Conservation (phyloP, 306 rosid genomes). For the Prunus padus region DNA sequence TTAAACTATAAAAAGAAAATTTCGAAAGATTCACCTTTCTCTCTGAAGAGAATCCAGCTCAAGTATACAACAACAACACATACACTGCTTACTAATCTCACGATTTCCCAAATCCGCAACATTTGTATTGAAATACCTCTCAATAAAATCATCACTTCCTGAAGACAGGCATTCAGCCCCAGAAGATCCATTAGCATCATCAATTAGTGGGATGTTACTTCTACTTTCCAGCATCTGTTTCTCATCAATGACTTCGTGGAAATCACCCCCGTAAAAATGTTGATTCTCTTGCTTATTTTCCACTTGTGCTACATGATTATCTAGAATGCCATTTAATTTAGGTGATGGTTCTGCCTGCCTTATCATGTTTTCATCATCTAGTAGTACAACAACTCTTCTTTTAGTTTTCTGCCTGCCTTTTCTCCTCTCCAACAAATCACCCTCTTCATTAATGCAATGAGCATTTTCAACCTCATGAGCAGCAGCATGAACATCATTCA, state of each 20-base stretch:
- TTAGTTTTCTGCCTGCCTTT: conserved; percentile 59
- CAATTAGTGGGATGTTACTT: conserved; percentile 22
- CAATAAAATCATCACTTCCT: conserved; percentile 44
- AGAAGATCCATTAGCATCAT: conserved; percentile 34
- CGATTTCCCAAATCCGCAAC: conserved; percentile 59
- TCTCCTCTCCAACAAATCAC: conserved; percentile 41
- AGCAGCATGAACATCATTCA: conserved; percentile 37
- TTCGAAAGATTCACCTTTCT: conserved; percentile 52
- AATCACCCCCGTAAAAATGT: conserved; percentile 5
- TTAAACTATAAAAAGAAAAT: neutral
- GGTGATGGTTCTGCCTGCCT: conserved; percentile 23
- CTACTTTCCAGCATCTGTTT: conserved; percentile 25
- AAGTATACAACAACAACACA: conserved; percentile 58
- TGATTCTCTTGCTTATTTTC: conserved; percentile 24
- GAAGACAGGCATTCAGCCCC: conserved; percentile 21
- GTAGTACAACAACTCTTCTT: conserved; percentile 56
- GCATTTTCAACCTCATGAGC: conserved; percentile 31
- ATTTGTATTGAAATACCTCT: conserved; percentile 56
- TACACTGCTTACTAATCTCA: conserved; percentile 58
- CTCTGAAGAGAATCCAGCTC: conserved; percentile 40
- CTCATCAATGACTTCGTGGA: conserved; percentile 17
- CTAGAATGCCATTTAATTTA: conserved; percentile 31
- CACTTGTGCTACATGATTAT: conserved; percentile 32
- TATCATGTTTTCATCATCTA: conserved; percentile 37
- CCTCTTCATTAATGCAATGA: conserved; percentile 34